Conservation (phyloP, 1,139 yeast species). For the Protomyces pachydermus region DNA sequence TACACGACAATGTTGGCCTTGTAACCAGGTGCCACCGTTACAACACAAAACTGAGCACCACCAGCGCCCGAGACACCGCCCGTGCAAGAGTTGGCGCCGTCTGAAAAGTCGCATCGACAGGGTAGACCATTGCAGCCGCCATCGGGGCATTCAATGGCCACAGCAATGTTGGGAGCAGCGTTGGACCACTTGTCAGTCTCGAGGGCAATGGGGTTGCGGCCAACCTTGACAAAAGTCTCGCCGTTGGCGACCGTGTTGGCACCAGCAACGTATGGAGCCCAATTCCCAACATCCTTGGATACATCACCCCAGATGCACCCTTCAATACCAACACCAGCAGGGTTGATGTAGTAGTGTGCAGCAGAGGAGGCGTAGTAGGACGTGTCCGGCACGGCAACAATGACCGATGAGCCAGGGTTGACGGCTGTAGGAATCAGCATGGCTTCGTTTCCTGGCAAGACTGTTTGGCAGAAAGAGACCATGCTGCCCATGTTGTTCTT, state of each 20-base stretch:
- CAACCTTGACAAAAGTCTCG: conserved; percentile 72
- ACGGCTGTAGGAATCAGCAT: conserved; percentile 83
- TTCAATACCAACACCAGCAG: conserved; percentile 74
- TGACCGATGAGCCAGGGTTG: conserved; percentile 45
- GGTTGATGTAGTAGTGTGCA: conserved; percentile 79
- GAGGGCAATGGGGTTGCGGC: conserved; percentile 83
- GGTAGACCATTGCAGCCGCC: conserved; percentile 66
- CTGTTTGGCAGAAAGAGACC: conserved; percentile 88
- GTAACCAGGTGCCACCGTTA: conserved; percentile 62
- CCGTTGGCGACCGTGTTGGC: conserved; percentile 63
- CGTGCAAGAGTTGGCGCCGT: conserved; percentile 54
- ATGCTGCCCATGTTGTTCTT: conserved; percentile 28
- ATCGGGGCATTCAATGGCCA: conserved; percentile 67
- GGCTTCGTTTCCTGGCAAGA: conserved; percentile 87
- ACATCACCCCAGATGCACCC: conserved; percentile 83
- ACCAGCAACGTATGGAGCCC: conserved; percentile 92
- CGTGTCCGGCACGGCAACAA: conserved; percentile 76
- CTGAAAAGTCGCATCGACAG: conserved; percentile 72
- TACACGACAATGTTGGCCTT: conserved; percentile 72
- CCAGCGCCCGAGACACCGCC: conserved; percentile 48
- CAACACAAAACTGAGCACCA: conserved; percentile 74
- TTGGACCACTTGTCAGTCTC: conserved; percentile 54
- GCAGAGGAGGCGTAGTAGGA: conserved; percentile 67
- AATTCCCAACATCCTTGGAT: conserved; percentile 68
- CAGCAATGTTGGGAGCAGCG: conserved; percentile 58